phyloP scores from a whole-genome alignment of 2,329 filamentous ascomycete species.

The Penicillium sp. region DNA sequence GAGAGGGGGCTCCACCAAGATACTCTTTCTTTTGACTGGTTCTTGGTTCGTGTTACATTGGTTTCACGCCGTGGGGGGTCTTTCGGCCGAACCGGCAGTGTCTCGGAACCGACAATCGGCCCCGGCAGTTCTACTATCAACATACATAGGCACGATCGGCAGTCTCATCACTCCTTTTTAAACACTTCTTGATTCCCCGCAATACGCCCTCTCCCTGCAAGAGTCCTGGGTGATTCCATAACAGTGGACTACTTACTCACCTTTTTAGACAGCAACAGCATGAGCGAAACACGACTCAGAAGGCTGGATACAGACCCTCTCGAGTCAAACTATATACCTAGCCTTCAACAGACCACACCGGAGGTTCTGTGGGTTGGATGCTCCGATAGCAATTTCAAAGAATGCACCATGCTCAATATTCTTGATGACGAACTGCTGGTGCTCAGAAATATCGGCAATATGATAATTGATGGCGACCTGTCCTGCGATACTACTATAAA shows the following conservation, averaged over 20 bases:
- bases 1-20: too few relatives aligned
- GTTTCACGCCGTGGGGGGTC: background rate
- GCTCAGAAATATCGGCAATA: conserved; percentile 17
- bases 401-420: conserved; percentile 10
- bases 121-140: background rate
- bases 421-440: conserved; percentile 14
- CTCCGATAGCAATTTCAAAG: conserved; percentile 15
- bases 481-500: conserved; percentile 15
- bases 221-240: background rate
- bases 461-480: conserved; percentile 17
- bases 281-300: background rate
- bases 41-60: too few relatives aligned
- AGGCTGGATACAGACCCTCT: background rate
- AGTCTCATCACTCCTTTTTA: background rate
- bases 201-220: background rate
- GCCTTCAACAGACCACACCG: conserved; percentile 3
- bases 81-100: background rate
- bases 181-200: background rate
- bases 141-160: background rate
- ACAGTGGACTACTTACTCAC: background rate
- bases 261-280: background rate
- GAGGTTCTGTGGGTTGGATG: conserved; percentile 19
- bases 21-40: too few relatives aligned
- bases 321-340: conserved; percentile 9
- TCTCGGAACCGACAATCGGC: background rate